Evolutionary conservation across 2,329 filamentous ascomycete species (phyloP).

Genomic region (Penicillium corylophilum): DNA sequence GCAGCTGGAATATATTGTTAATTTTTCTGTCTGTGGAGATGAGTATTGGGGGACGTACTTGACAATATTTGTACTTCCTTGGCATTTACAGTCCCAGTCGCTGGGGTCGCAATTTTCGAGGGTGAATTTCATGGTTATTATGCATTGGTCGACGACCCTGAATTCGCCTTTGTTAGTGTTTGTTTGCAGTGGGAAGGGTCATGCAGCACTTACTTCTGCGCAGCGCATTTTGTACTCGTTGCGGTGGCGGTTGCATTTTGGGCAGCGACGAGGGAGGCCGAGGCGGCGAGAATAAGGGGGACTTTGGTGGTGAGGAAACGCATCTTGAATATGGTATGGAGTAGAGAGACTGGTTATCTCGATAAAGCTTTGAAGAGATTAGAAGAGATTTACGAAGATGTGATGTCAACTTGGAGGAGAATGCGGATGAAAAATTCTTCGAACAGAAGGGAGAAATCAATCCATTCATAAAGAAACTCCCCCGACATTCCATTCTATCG

Average conservation of each 20-base stretch:
- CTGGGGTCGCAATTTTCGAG: slow-evolving; percentile 7
- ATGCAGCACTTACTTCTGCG: slow-evolving; percentile 2
- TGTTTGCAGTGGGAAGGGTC: background rate
- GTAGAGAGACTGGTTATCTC: background rate
- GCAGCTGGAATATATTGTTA: background rate
- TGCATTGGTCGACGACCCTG: slow-evolving; percentile 8
- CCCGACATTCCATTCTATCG: background rate
- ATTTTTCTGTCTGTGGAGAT: background rate
- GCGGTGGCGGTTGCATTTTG: background rate
- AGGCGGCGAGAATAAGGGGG: slow-evolving; percentile 3
- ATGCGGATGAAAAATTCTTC: background rate
- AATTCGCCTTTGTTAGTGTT: background rate
- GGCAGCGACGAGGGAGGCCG: slow-evolving; percentile 1
- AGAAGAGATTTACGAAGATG: background rate
- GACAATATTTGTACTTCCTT: slow-evolving; percentile 1
- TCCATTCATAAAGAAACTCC: background rate
- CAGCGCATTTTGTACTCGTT: slow-evolving; percentile 1
- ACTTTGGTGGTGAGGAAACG: background rate
- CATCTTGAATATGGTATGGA: slow-evolving; percentile 3
- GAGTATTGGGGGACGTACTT: background rate
- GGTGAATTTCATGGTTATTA: slow-evolving; percentile 4
- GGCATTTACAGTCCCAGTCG: slow-evolving; percentile 9
- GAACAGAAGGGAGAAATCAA: background rate
- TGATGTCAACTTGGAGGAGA: background rate
- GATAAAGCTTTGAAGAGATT: background rate